phyloP scores from a whole-genome alignment of 2,329 filamentous ascomycete species.

The Dendrostoma leiphaemia region DNA sequence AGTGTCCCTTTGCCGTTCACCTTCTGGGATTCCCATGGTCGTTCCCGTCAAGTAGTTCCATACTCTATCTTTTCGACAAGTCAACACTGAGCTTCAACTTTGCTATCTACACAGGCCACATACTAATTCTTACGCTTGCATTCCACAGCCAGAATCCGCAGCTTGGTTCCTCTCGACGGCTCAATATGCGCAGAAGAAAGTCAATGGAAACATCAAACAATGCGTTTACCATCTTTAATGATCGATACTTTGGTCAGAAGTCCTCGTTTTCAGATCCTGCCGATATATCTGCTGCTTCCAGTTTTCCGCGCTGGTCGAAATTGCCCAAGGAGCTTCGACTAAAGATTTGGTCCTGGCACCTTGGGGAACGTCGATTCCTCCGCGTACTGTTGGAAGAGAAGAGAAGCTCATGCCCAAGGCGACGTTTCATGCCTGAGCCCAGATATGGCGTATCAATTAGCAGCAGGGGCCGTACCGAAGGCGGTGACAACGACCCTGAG shows the following conservation, averaged over 20 bases:
- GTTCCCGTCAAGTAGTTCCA: no score
- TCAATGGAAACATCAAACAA: background rate
- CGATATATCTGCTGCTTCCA: background rate
- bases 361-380: background rate
- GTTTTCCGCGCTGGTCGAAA: background rate
- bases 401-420: background rate
- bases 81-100: no score
- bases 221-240: background rate
- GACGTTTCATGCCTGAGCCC: no score
- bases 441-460: background rate
- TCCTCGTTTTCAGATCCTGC: no score
- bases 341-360: background rate
- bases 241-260: background rate
- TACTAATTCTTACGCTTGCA: no score
- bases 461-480: background rate
- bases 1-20: no score
- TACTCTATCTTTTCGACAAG: no score
- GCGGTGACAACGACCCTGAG: background rate
- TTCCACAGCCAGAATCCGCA: no score
- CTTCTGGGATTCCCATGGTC: no score
- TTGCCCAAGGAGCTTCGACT: slow-evolving; percentile 6
- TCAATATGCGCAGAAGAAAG: background rate
- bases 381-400: slow-evolving; percentile 2
- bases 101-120: no score
- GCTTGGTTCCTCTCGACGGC: no score